These are phyloP conservation scores for Boletellus ananiceps DNA, from an alignment of 768 basidiomycete species.

Conservation along the genomic window DNA sequence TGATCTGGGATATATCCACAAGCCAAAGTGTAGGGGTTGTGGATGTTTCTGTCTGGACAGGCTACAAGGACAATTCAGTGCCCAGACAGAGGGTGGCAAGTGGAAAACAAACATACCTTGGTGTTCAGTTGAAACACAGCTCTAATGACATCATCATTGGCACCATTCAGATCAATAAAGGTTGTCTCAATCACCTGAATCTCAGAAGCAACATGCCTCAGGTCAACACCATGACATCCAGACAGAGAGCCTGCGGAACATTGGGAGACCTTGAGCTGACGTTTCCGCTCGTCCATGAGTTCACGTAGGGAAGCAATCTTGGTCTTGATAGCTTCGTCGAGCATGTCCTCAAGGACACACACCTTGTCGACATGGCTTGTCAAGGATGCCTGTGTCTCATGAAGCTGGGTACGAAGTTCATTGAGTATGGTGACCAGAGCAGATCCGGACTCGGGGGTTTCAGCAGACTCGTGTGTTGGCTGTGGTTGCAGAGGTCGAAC, in stretches of 20 bases:
- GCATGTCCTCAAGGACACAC: slow-evolving; percentile 71
- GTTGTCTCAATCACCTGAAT: slow-evolving; percentile 67
- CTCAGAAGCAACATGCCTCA: slow-evolving; percentile 59
- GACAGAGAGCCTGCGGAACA: too few species aligned
- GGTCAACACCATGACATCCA: too few species aligned
- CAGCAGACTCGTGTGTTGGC: slow-evolving; percentile 22
- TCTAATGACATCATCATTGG: slow-evolving; percentile 60
- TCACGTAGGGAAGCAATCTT: slow-evolving; percentile 74
- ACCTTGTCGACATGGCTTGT: slow-evolving; percentile 79
- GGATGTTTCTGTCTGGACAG: slow-evolving; percentile 93
- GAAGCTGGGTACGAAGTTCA: slow-evolving; percentile 78
- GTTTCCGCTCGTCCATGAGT: too few species aligned
- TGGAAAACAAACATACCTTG: slow-evolving; percentile 48
- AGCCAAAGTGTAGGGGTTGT: slow-evolving; percentile 93
- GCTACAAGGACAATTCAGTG: slow-evolving; percentile 35
- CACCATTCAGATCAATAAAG: slow-evolving; percentile 76
- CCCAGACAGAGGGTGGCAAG: background rate
- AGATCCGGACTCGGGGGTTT: slow-evolving; percentile 26
- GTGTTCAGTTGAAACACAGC: slow-evolving; percentile 71
- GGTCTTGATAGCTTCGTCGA: slow-evolving; percentile 74
- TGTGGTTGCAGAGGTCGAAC: slow-evolving; percentile 44
- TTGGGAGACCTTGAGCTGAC: too few species aligned
- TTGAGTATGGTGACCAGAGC: slow-evolving; percentile 33
- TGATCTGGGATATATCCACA: slow-evolving; percentile 73
- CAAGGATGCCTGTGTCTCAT: slow-evolving; percentile 77